Evolutionary conservation across 1,284 basidiomycete genomes (phyloP).

Genomic region (Sporisorium reilianum): DNA sequence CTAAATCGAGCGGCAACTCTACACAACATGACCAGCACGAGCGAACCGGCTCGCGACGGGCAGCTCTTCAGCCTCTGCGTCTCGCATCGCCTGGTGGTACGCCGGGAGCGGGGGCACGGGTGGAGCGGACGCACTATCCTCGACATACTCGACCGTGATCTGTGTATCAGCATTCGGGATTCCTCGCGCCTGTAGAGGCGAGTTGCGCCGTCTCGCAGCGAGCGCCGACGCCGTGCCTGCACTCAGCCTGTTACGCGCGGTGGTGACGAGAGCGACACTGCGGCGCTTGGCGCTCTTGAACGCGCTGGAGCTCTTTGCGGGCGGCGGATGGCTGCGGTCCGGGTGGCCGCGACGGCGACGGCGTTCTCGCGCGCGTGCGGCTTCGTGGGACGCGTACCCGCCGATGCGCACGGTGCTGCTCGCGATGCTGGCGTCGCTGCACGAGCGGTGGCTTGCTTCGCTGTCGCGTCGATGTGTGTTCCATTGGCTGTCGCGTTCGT

Average conservation of each 20-base stretch:
- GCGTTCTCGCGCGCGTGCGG: slow-evolving; percentile 32
- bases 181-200: slow-evolving; percentile 2
- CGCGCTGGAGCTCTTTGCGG: slow-evolving; percentile 25
- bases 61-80: slow-evolving; percentile 1
- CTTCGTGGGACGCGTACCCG: slow-evolving; percentile 33
- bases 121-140: slow-evolving; percentile 22
- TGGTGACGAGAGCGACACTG: slow-evolving; percentile 39
- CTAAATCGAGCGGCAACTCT: not conserved
- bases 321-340: slow-evolving; percentile 21
- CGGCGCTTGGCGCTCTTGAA: slow-evolving; percentile 26
- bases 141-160: slow-evolving; percentile 25
- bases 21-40: slow-evolving; percentile 18
- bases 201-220: slow-evolving; percentile 21
- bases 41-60: slow-evolving; percentile 33
- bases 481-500: slow-evolving; percentile 38
- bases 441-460: slow-evolving; percentile 21
- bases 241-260: slow-evolving; percentile 25
- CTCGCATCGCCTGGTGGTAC: slow-evolving; percentile 31
- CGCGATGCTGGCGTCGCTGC: slow-evolving; percentile 23
- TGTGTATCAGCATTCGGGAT: slow-evolving; percentile 20
- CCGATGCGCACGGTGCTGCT: slow-evolving; percentile 44
- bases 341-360: slow-evolving; percentile 16
- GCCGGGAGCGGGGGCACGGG: slow-evolving; percentile 40
- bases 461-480: slow-evolving; percentile 22
- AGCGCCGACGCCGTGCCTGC: slow-evolving; percentile 33